Conservation (phyloP, 768 basidiomycete genomes). For the Tulasnella sp. region DNA sequence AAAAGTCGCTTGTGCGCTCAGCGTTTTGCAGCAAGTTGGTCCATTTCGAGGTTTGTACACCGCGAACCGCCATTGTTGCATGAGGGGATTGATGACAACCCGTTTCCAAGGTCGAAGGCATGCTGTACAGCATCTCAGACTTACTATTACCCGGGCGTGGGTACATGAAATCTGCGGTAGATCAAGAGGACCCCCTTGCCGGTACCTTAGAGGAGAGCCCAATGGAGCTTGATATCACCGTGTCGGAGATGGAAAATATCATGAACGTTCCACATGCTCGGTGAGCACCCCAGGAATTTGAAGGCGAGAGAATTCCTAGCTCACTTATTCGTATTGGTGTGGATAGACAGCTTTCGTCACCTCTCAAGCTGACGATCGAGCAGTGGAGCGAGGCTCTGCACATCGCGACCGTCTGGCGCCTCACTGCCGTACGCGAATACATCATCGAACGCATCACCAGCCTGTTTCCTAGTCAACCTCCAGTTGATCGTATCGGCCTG, state of each 20-base stretch:
- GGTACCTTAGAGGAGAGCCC: no score
- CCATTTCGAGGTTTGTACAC: no score
- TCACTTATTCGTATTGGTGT: background rate
- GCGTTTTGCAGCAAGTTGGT: no score
- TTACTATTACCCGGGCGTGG: no score
- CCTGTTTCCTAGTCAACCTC: background rate
- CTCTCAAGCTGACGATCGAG: background rate
- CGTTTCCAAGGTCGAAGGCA: no score
- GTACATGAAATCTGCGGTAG: no score
- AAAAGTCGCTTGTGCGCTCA: no score
- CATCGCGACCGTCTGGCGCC: slow-evolving; percentile 8
- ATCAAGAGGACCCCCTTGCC: no score
- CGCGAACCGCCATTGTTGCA: no score
- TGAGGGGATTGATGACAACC: no score
- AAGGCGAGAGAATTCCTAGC: background rate
- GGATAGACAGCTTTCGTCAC: background rate
- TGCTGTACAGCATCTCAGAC: no score
- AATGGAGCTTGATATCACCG: background rate
- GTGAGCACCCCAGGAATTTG: background rate
- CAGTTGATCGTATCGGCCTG: background rate
- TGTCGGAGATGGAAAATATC: slow-evolving; percentile 1
- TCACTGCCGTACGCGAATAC: background rate
- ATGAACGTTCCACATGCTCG: background rate
- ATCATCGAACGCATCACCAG: background rate
- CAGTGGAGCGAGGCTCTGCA: slow-evolving; percentile 1